Percentiles rank a stretch among this genome's conserved stretches.
Evolutionary conservation across 768 basidiomycete species (phyloP).

Genomic region (Podaxis mareebaensis): DNA sequence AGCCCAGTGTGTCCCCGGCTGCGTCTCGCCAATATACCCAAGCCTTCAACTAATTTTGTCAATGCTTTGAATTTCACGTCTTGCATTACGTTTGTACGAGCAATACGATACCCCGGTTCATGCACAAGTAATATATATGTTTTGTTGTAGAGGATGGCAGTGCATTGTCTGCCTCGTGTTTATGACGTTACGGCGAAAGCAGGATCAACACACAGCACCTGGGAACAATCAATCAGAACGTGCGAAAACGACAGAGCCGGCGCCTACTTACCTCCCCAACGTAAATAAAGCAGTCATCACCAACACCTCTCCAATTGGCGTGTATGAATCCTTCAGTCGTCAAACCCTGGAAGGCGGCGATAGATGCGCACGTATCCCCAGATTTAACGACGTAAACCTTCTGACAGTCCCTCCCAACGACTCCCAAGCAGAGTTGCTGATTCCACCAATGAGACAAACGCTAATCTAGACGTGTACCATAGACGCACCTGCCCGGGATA

Average conservation of each 20-base stretch:
- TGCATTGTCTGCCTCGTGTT: neutral
- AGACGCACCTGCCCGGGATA: constrained; percentile 43
- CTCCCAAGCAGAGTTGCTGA: constrained; percentile 56
- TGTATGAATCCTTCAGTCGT: constrained; percentile 43
- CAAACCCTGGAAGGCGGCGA: constrained; percentile 44
- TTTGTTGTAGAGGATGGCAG: too few species aligned
- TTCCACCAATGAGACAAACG: neutral
- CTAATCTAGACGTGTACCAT: too few species aligned
- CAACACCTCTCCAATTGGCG: constrained; percentile 69
- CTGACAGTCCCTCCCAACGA: constrained; percentile 55
- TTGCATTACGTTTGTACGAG: neutral
- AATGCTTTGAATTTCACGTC: neutral
- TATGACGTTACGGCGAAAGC: neutral
- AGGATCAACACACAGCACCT: constrained; percentile 6
- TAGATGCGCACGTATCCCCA: constrained; percentile 51
- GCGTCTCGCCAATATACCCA: neutral
- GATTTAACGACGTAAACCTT: constrained; percentile 44
- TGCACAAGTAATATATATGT: too few species aligned
- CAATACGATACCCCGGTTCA: neutral
- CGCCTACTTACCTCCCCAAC: constrained; percentile 49
- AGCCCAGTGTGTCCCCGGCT: neutral
- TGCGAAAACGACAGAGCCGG: neutral
- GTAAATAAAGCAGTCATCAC: constrained; percentile 53
- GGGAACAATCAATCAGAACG: neutral
- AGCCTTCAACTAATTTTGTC: neutral